These are phyloP conservation scores for Monosporascus ibericus DNA, from an alignment of 2,329 filamentous ascomycete species.

Conservation along the genomic window DNA sequence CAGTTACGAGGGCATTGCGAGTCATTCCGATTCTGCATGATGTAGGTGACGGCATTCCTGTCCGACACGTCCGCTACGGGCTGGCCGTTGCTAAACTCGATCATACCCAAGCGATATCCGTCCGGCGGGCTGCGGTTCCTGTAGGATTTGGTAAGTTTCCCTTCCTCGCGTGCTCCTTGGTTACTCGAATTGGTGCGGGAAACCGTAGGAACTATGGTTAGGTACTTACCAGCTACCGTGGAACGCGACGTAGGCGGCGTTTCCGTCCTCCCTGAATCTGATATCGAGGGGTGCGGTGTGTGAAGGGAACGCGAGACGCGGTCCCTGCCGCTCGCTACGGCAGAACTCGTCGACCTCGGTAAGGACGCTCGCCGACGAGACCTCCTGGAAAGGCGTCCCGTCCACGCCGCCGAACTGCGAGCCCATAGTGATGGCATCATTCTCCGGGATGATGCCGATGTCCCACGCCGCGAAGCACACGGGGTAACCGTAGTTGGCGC, in stretches of 20 bases:
- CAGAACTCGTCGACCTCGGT: conserved; percentile 38
- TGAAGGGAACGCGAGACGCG: conserved; percentile 53
- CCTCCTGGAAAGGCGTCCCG: conserved; percentile 12
- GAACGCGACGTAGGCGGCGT: conserved; percentile 60
- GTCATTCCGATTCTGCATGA: conserved; percentile 50
- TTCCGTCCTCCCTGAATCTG: conserved; percentile 54
- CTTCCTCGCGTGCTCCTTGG: too few species aligned
- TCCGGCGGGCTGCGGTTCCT: conserved; percentile 14
- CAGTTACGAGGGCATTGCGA: conserved; percentile 47
- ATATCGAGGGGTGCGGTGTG: conserved; percentile 70
- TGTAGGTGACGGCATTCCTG: conserved; percentile 40
- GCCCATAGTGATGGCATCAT: conserved; percentile 36
- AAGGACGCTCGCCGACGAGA: conserved; percentile 33
- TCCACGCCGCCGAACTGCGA: conserved; percentile 42
- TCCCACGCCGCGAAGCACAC: conserved; percentile 63
- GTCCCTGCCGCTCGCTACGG: conserved; percentile 19
- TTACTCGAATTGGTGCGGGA: background rate
- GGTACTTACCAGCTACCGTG: conserved; percentile 56
- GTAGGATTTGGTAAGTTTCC: background rate
- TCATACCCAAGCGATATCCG: conserved; percentile 12
- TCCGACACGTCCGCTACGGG: conserved; percentile 35
- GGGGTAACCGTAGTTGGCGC: conserved; percentile 64
- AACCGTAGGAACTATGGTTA: conserved; percentile 25
- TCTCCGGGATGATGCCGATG: conserved; percentile 37
- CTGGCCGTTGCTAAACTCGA: conserved; percentile 37